Base-by-base conservation (phyloP, 2,329 filamentous ascomycete species). In the Camillea tinctor region DNA sequence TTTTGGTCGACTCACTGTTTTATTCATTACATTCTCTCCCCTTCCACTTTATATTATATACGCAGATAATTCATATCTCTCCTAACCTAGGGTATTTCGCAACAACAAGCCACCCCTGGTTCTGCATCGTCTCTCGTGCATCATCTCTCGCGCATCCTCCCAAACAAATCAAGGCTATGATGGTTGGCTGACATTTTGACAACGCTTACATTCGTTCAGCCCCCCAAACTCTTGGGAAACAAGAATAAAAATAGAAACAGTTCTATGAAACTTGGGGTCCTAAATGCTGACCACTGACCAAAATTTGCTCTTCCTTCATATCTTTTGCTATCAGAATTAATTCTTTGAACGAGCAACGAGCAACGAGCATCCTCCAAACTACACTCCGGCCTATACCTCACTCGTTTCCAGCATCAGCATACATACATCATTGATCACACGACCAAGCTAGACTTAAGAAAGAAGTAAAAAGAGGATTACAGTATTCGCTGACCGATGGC, bases 401-500 rank as follows among this genome's bases (percentile, higher is more conserved):
- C 26, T 13, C 26, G 26, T 6, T 13, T n/a, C n/a, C n/a, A n/a
- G n/a, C n/a, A n/a, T n/a, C n/a, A n/a, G n/a, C n/a, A n/a, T n/a
- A n/a, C n/a, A n/a, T n/a, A n/a, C n/a, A n/a, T n/a, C n/a, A n/a
- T n/a, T n/a, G n/a, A n/a, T 26, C 24, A 26, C 24, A 26, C 24
- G 24, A 26, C 24, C 24, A 26, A 26, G n/a, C n/a, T n/a, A n/a
- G n/a, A n/a, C n/a, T n/a, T n/a, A n/a, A 4, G 24, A 26, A 4
- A 26, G 24, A 26, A 26, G 4, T 26, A 40, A 4, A 13, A 40
- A 44, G 36, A 44, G 17, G 6, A 44, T 11, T 44, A n/a, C 36
- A 44, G 36, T 11, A 44, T 44, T 30, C 40, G 6, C 55, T 52
- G 19, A 56, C 24, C 48, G 11, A 70, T 71, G 68, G 66, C 67